Conservation (phyloP, 495 filamentous ascomycete genomes). For the Penicillium atrosanguineum region DNA sequence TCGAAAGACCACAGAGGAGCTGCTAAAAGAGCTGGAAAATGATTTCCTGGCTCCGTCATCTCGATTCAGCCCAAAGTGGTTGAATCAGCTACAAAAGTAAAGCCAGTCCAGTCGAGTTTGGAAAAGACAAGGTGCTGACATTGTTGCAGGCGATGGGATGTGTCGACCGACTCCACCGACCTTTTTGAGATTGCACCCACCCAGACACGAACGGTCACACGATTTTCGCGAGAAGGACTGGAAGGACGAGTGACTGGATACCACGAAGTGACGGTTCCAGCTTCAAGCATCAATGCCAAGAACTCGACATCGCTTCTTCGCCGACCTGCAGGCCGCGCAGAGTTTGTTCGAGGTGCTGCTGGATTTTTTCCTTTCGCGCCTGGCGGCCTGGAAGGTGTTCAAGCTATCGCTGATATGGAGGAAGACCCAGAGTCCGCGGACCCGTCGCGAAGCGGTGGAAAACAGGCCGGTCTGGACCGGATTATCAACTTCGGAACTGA, state of each 20-base stretch:
- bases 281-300: conserved; percentile 87
- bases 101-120: conserved; percentile 5
- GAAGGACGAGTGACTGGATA: conserved; percentile 94
- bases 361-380: conserved; percentile 97
- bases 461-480: conserved; percentile 58
- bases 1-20: conserved; percentile 46
- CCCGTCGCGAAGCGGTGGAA: conserved; percentile 41
- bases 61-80: conserved; percentile 75
- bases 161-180: conserved; percentile 67
- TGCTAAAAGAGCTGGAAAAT: conserved; percentile 68
- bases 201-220: conserved; percentile 86
- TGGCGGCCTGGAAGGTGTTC: conserved; percentile 85
- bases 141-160: conserved; percentile 70
- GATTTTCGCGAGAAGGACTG: conserved; percentile 87
- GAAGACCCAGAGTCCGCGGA: conserved; percentile 52
- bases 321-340: conserved; percentile 82
- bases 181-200: conserved; percentile 86
- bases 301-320: conserved; percentile 89
- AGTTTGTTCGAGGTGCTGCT: conserved; percentile 92
- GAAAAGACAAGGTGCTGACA: conserved; percentile 12
- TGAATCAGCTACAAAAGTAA: conserved; percentile 81
- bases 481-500: conserved; percentile 78
- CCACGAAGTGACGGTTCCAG: conserved; percentile 89
- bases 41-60: conserved; percentile 77
- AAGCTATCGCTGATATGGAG: conserved; percentile 73